Base-by-base conservation (phyloP, 1,139 yeast genomes). In the Debaryomyces robertsiae region DNA sequence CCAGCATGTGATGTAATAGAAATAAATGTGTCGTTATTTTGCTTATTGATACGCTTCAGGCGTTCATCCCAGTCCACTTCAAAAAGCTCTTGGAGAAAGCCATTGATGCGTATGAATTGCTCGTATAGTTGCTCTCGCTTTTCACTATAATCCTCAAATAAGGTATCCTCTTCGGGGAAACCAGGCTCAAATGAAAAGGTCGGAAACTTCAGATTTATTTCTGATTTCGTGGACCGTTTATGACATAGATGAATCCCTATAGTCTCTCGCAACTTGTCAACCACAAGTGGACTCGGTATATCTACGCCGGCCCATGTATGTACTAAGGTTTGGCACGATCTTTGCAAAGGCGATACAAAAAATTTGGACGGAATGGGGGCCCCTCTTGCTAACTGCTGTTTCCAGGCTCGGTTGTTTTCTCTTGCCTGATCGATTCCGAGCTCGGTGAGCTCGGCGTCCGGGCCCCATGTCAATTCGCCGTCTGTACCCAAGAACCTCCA, bases 161-260 rank as follows among this genome's bases (percentile, higher is more conserved):
- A 56, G 16, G 52, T 57, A 52, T 82, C 89, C 1, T 72, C 66
- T 45, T 77, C 82, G 3, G 64, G 51, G 47, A 80, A 77, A 0
- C 62, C 70, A 0, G 60, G 61, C 44, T 78, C 82, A 43, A 79
- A 71, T 10, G 44, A 52, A 53, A 78, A 72, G 3, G 42, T 27
- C 1, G 62, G 57, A 48, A 57, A 67, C 37, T 47, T 46, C 14
- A 50, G 46, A 3, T 41, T 40, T 13, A 69, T 56, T 23, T 44
- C 58, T 1, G 58, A 43, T 46, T 66, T 69, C 2, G 70, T 48
- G 2, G 77, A 64, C 40, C 93, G 62, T 55, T 76, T 72, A 57
- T 85, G 90, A 57, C 94, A 85, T 2, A 81, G 62, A 55, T 85
- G 87, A 11, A 65, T 67, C 1, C 93, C 93, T 19, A 81, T 71